Evolutionary conservation across 2,329 filamentous ascomycete species (phyloP), one percentile per base, ranked within the genome.

Genomic region (Aspergillus fructus): DNA sequence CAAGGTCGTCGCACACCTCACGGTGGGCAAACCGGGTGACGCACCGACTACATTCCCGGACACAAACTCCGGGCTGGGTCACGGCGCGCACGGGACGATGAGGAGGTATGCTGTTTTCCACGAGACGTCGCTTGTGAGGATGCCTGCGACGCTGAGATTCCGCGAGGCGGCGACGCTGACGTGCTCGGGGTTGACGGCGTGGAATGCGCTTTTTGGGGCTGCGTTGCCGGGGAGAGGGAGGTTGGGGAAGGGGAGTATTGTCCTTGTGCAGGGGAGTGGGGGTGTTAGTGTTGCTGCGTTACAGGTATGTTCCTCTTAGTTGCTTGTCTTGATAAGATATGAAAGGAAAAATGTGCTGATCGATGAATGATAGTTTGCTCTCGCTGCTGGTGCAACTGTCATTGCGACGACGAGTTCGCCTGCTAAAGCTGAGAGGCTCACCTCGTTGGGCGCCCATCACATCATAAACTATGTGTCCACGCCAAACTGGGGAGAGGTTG

Each of bases 391-490:
- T 27, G 84, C 83, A 0, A 77, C 69, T 6, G 82, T 86, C 50
- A 83, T 86, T 54, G 81, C 83, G 0, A 86, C 83, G 0, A 86
- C 83, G 0, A 83, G 80, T 1, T 80, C 78, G 0, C 65, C 71
- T 0, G 71, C 72, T 2, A 86, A 86, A 68, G 78, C 71, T 3
- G 74, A 79, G 27, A 67, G 68, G 27, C 74, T 86, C 13, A 81
- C 81, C 69, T 72, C 77, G 60, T 71, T 83, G 8, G 83, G 83
- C 37, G 83, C 81, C 1, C 77, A 83, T 62, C 78, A 85, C 61
- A 76, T 85, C 50, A 75, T 86, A 67, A 85, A 85, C 74, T 85
- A 86, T 73, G 74, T 74, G 52, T 75, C 79, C 37, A 78, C 79
- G 40, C 58, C 71, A 0, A 76, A 80, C 63, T 86, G 84, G 83